Evolutionary conservation across 164 flowering plant species (phyloP).

Genomic region (Annona squamosa): DNA sequence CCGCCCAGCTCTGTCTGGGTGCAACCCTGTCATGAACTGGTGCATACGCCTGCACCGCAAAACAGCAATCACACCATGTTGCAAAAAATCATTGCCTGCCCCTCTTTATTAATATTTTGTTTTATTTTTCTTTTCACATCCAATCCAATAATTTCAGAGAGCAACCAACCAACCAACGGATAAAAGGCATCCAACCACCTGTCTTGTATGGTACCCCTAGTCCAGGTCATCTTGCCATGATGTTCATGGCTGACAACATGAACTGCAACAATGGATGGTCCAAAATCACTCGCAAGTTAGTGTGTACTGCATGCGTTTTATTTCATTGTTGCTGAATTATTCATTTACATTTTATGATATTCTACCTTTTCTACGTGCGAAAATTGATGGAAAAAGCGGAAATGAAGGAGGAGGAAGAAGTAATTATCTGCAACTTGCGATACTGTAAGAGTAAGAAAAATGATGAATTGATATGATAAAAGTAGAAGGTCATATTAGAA

Average conservation of each 20-base stretch:
- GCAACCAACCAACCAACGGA: not conserved
- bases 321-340: too few species aligned
- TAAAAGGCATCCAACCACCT: not conserved
- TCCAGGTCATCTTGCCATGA: not conserved
- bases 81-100: not conserved
- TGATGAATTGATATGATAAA: too few species aligned
- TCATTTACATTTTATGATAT: too few species aligned
- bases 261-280: not conserved
- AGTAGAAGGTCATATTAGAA: too few species aligned
- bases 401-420: too few species aligned
- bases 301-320: too few species aligned
- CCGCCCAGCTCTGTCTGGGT: slow-evolving; percentile 15
- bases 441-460: too few species aligned
- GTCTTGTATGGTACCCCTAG: not conserved
- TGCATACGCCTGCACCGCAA: slow-evolving; percentile 12
- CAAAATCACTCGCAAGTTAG: slow-evolving; percentile 3
- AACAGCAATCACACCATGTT: not conserved
- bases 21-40: slow-evolving; percentile 18
- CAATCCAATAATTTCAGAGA: not conserved
- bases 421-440: too few species aligned
- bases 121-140: not conserved
- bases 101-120: not conserved
- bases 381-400: too few species aligned
- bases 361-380: too few species aligned
- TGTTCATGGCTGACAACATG: not conserved